Percentiles rank a stretch among this genome's conserved stretches.
phyloP scores from a whole-genome alignment of 169 alveolate species.

The Cryptosporidium bovis region DNA sequence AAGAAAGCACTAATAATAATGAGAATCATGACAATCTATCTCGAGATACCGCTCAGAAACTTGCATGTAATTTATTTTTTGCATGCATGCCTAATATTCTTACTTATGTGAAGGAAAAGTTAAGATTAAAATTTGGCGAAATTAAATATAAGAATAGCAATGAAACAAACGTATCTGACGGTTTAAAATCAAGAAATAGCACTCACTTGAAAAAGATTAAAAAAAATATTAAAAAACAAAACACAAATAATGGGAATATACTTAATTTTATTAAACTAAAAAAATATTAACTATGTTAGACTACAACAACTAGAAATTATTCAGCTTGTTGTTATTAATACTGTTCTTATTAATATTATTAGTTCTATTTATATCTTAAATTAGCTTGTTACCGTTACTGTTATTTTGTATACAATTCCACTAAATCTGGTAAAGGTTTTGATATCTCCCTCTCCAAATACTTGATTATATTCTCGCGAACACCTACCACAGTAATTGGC shows the following conservation, averaged over 20 bases:
- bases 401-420: slow-evolving; percentile 6
- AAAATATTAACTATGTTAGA: background rate
- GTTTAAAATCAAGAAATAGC: too few species aligned
- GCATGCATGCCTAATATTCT: slow-evolving; percentile 45
- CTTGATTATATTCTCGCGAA: slow-evolving; percentile 27
- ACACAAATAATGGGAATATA: background rate
- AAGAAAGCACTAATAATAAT: background rate
- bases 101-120: slow-evolving; percentile 7
- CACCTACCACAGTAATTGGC: slow-evolving; percentile 56
- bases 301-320: background rate
- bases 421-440: slow-evolving; percentile 50
- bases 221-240: background rate
- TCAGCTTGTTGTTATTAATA: background rate
- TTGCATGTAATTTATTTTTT: slow-evolving; percentile 52
- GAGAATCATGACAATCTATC: background rate
- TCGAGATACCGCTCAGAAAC: slow-evolving; percentile 13
- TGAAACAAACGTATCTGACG: too few species aligned
- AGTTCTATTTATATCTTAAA: background rate
- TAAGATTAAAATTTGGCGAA: slow-evolving; percentile 47
- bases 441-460: slow-evolving; percentile 39
- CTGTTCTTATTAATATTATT: background rate
- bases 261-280: background rate
- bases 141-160: background rate
- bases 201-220: background rate
- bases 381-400: background rate